Base-by-base conservation (phyloP, 2,329 filamentous ascomycete species). In the Xylaria sp. region DNA sequence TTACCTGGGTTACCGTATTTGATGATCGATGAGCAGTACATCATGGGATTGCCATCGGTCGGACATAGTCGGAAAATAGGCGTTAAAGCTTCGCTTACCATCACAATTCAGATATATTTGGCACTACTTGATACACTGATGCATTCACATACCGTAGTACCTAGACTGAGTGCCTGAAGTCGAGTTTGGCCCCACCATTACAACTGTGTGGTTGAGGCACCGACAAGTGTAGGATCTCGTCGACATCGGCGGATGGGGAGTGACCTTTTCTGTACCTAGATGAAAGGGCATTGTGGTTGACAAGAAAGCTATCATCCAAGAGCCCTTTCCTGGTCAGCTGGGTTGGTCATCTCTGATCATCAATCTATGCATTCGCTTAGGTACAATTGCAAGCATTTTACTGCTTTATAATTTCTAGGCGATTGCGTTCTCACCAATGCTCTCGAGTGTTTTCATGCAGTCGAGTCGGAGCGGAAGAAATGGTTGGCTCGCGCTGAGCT, bases 401-500 rank as follows among this genome's bases (percentile, higher is more conserved):
- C 47, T 53, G 55, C 36, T 48, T 57, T 45, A 56, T 21, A 19
- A 39, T 55, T 61, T 61, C 60, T 62, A 6, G 59, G 64, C 56
- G 61, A 64, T 42, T 56, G 58, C 19, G 12, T 51, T 53, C 50
- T 64, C 59, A 59, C 61, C 53, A 59, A 60, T 65, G 57, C 60
- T 21, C 45, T 61, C 51, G 48, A 63, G 53, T 45, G 48, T 57
- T 54, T 48, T 27, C 50, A 54, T 62, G 64, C 54, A 51, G 39
- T 65, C 24, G 59, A 55, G 64, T 62, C 57, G 68, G 64, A 65
- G 48, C 30, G 51, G 51, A 48, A 47, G 24, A 51, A 58, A 34
- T 55, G 68, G 71, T 65, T 72, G 69, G 68, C 65, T 67, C 59
- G 65, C 59, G 61, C 69, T 58, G 63, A 56, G 67, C 55, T 62